Evolutionary conservation across 768 basidiomycete genomes (phyloP).

Genomic region (Suillus plorans): DNA sequence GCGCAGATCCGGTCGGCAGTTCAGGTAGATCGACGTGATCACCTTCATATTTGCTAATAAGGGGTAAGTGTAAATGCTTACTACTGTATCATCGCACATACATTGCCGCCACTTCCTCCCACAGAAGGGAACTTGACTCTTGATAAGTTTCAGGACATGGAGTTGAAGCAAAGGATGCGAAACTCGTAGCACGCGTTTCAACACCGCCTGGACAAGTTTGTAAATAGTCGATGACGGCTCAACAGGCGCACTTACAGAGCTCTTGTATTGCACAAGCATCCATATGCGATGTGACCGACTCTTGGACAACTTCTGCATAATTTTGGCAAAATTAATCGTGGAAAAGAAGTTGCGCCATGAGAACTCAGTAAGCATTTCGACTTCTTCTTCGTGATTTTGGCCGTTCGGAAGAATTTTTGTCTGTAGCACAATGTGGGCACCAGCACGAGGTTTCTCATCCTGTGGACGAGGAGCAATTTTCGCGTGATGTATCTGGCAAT

Average conservation of each 20-base stretch:
- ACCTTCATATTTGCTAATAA: conserved; percentile 96
- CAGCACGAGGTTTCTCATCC: conserved; percentile 62
- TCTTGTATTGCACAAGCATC: conserved; percentile 98
- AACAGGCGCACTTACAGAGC: conserved; percentile 64
- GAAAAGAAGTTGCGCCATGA: conserved; percentile 99
- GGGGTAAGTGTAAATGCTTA: conserved; percentile 4
- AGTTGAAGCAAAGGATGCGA: conserved; percentile 93
- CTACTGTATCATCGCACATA: conserved; percentile 36
- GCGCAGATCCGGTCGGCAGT: conserved; percentile 93
- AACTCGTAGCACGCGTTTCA: conserved; percentile 93
- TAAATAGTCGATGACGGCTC: not conserved
- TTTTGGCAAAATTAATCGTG: conserved; percentile 94
- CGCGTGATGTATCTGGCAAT: conserved; percentile 80
- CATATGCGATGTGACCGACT: conserved; percentile 91
- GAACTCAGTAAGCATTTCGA: conserved; percentile 91
- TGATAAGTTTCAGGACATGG: conserved; percentile 94
- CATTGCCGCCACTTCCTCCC: conserved; percentile 98
- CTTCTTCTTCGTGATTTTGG: conserved; percentile 76
- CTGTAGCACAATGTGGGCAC: conserved; percentile 59
- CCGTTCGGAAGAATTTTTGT: conserved; percentile 67
- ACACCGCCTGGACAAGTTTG: conserved; percentile 64
- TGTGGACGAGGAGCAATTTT: conserved; percentile 59
- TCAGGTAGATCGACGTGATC: conserved; percentile 96
- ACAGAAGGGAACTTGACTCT: conserved; percentile 98
- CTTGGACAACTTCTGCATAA: conserved; percentile 97